A percentile compares a stretch with the other conserved stretches of the same genome.
Evolutionary conservation across 2,329 filamentous ascomycete genomes (phyloP).

Genomic region (Monosporascus sp.): DNA sequence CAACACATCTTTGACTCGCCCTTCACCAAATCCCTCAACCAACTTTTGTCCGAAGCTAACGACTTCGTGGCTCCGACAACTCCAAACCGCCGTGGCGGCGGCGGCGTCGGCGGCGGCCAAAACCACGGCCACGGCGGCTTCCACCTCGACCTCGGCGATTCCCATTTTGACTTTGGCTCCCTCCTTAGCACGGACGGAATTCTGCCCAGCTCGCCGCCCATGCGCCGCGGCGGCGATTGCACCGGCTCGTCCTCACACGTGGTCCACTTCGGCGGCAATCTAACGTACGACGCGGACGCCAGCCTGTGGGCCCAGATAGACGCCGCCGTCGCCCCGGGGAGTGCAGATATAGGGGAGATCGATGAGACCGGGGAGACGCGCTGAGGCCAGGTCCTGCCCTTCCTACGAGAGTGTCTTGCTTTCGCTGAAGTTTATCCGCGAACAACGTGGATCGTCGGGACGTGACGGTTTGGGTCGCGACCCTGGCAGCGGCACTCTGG

Average conservation of each 20-base stretch:
- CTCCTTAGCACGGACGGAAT: slow-evolving; percentile 42
- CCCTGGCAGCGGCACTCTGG: no score
- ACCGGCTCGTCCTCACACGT: slow-evolving; percentile 1
- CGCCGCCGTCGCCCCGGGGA: background rate
- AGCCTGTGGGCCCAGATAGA: background rate
- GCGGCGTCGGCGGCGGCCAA: background rate
- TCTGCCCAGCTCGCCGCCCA: slow-evolving; percentile 44
- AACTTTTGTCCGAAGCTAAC: slow-evolving; percentile 55
- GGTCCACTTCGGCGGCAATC: slow-evolving; percentile 16
- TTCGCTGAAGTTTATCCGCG: background rate
- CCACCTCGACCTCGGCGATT: slow-evolving; percentile 37
- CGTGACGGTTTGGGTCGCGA: no score
- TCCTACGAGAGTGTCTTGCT: background rate
- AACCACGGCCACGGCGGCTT: slow-evolving; percentile 20
- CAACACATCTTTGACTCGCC: slow-evolving; percentile 13
- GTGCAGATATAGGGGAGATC: background rate
- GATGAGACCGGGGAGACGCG: background rate
- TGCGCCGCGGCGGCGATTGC: slow-evolving; percentile 15
- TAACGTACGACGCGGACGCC: slow-evolving; percentile 6
- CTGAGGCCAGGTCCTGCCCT: no score
- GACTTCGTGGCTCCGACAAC: slow-evolving; percentile 34
- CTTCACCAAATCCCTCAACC: slow-evolving; percentile 42
- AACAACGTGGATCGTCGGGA: no score
- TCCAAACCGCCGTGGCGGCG: background rate
- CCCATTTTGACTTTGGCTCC: slow-evolving; percentile 40